These are phyloP conservation scores for Nannochloris sp. DNA, from an alignment of 139 green algal species.

Conservation along the genomic window DNA sequence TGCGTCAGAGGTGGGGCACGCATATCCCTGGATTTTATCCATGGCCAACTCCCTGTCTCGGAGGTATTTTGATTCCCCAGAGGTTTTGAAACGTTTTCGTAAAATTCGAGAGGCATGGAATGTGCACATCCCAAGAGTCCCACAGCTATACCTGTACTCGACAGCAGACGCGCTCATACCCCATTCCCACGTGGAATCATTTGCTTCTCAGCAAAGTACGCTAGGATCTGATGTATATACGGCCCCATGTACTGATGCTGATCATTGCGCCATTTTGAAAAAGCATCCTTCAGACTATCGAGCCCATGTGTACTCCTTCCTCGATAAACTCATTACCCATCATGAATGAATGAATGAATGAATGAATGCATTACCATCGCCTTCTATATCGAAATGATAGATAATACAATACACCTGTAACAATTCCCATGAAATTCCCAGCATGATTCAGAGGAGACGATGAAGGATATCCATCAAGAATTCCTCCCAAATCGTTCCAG, in stretches of 20 bases:
- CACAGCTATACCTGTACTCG: slow-evolving; percentile 61
- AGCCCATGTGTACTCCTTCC: slow-evolving; percentile 1
- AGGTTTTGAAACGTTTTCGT: slow-evolving; percentile 11
- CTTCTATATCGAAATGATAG: slow-evolving; percentile 6
- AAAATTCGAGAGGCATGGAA: slow-evolving; percentile 11
- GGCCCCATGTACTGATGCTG: slow-evolving; percentile 1
- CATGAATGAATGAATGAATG: too few relatives aligned
- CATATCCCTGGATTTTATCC: slow-evolving; percentile 12
- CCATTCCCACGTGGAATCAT: slow-evolving; percentile 35
- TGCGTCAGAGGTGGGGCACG: slow-evolving; percentile 12
- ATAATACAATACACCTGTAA: slow-evolving; percentile 20
- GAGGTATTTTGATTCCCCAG: slow-evolving; percentile 11
- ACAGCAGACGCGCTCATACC: slow-evolving; percentile 46
- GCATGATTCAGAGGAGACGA: slow-evolving; percentile 12
- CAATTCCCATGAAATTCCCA: slow-evolving; percentile 25
- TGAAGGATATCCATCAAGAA: neutral
- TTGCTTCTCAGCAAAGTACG: slow-evolving; percentile 41
- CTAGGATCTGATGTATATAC: neutral
- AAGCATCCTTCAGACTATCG: slow-evolving; percentile 17
- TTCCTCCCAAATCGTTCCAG: slow-evolving; percentile 8
- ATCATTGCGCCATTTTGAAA: slow-evolving; percentile 28
- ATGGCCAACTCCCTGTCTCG: neutral
- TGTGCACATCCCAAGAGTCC: slow-evolving; percentile 3
- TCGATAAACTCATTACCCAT: neutral
- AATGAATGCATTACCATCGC: too few relatives aligned